A percentile compares a stretch with the other conserved stretches of the same genome.
These are phyloP conservation scores for Fusarium scirpi DNA, from an alignment of 2,329 filamentous ascomycete species.

Conservation along the genomic window DNA sequence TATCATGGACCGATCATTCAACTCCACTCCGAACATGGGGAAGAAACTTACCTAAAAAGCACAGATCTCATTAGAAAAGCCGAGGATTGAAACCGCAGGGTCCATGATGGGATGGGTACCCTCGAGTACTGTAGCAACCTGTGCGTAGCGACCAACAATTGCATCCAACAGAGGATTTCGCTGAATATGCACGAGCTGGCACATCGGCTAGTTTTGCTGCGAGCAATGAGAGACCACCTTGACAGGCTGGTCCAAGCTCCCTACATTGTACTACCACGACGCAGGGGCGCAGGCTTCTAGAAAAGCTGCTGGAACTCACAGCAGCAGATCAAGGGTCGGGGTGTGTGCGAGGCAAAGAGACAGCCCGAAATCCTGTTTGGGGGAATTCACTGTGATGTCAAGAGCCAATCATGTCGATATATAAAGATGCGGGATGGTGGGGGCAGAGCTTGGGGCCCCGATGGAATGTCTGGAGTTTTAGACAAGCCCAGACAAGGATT, in stretches of 20 bases:
- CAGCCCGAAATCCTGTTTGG: slow-evolving; percentile 43
- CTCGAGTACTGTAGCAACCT: not conserved
- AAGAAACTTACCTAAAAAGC: slow-evolving; percentile 29
- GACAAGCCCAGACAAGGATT: slow-evolving; percentile 44
- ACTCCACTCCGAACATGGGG: slow-evolving; percentile 29
- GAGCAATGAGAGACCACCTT: slow-evolving; percentile 29
- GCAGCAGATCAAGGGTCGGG: slow-evolving; percentile 34
- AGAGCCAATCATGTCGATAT: slow-evolving; percentile 38
- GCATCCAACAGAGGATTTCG: slow-evolving; percentile 1
- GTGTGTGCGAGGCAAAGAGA: slow-evolving; percentile 32
- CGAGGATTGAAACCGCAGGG: slow-evolving; percentile 8
- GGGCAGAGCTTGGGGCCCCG: slow-evolving; percentile 36
- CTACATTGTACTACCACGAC: slow-evolving; percentile 33
- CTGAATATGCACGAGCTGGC: slow-evolving; percentile 27
- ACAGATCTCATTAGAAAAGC: not conserved
- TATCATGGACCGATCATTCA: slow-evolving; percentile 26
- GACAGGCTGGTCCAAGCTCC: slow-evolving; percentile 45
- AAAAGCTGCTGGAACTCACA: slow-evolving; percentile 41
- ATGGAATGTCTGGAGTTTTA: slow-evolving; percentile 41
- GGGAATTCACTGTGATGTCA: slow-evolving; percentile 17
- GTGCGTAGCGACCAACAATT: not conserved
- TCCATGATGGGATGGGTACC: slow-evolving; percentile 6
- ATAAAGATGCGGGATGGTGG: slow-evolving; percentile 46
- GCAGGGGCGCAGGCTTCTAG: slow-evolving; percentile 49
- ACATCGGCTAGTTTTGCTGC: slow-evolving; percentile 28